Evolutionary conservation across 495 filamentous ascomycete species (phyloP).

Genomic region (Neurospora sp.): DNA sequence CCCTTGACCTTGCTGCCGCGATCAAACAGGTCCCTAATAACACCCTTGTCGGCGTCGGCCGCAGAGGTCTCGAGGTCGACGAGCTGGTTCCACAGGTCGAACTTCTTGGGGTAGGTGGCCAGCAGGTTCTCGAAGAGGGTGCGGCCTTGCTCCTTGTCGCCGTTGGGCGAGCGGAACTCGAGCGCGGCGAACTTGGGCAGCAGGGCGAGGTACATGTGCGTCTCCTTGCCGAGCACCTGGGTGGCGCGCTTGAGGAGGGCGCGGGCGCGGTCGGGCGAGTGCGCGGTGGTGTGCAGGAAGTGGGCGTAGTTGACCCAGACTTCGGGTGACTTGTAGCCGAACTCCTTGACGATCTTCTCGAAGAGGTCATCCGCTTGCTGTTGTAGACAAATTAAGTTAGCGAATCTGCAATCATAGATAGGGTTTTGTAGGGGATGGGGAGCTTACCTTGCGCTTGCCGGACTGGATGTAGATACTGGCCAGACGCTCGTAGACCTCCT

Average conservation of each 20-base stretch:
- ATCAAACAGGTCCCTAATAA: constrained; percentile 66
- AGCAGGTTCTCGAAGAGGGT: constrained; percentile 90
- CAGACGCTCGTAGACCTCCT: constrained; percentile 81
- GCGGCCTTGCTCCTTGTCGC: constrained; percentile 81
- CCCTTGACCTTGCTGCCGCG: constrained; percentile 61
- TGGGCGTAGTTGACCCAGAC: constrained; percentile 93
- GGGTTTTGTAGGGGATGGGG: not conserved
- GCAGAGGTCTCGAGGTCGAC: constrained; percentile 68
- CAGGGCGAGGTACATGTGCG: constrained; percentile 60
- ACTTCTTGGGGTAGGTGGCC: constrained; percentile 72
- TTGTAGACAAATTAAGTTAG: constrained; percentile 28
- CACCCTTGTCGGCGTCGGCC: constrained; percentile 47
- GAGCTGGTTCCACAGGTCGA: constrained; percentile 87
- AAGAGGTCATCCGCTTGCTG: constrained; percentile 89
- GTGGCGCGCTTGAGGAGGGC: constrained; percentile 75
- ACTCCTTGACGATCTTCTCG: constrained; percentile 75
- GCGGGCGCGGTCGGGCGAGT: constrained; percentile 63
- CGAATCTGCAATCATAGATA: not conserved
- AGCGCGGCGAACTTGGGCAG: constrained; percentile 82
- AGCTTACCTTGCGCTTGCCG: constrained; percentile 57
- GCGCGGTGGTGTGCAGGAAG: constrained; percentile 68
- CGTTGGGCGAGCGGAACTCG: constrained; percentile 76
- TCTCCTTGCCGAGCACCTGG: constrained; percentile 58
- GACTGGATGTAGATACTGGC: constrained; percentile 92
- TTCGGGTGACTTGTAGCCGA: constrained; percentile 61